Percentiles rank a stretch among this genome's conserved stretches.
These are phyloP conservation scores for Ceratobasidium papillatum DNA, from an alignment of 1,284 basidiomycete genomes.

Conservation along the genomic window DNA sequence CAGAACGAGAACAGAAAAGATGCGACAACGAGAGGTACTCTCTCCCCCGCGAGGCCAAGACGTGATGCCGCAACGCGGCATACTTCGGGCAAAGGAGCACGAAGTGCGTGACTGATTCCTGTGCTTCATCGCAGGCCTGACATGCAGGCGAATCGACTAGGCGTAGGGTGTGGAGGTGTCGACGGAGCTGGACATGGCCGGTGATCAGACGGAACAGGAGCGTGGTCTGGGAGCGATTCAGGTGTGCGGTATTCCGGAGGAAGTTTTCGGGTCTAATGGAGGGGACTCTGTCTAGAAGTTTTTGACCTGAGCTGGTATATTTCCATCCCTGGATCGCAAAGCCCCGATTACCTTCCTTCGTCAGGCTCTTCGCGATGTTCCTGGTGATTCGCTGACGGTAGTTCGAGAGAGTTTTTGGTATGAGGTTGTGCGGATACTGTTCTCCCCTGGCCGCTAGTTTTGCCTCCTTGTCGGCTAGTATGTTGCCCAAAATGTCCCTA, in stretches of 20 bases:
- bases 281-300: neutral
- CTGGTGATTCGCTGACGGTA: neutral
- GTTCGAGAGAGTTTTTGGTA: neutral
- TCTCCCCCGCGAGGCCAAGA: neutral
- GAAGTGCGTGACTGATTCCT: neutral
- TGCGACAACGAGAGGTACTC: neutral
- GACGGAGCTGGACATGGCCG: neutral
- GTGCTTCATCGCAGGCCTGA: neutral
- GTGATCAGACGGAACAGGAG: conserved; percentile 12
- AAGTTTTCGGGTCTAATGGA: neutral
- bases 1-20: neutral
- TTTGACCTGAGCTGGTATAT: neutral
- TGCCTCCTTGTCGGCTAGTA: neutral
- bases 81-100: neutral
- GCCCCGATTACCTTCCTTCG: neutral
- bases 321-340: neutral
- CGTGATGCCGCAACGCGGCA: neutral
- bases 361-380: neutral
- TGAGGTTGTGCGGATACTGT: neutral
- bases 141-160: neutral
- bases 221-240: neutral
- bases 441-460: neutral
- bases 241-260: neutral
- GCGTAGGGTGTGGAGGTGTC: conserved; percentile 1
- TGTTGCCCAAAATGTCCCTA: neutral